These are phyloP conservation scores for Metschnikowia lunata DNA, from an alignment of 805 yeast genomes.

Conservation along the genomic window DNA sequence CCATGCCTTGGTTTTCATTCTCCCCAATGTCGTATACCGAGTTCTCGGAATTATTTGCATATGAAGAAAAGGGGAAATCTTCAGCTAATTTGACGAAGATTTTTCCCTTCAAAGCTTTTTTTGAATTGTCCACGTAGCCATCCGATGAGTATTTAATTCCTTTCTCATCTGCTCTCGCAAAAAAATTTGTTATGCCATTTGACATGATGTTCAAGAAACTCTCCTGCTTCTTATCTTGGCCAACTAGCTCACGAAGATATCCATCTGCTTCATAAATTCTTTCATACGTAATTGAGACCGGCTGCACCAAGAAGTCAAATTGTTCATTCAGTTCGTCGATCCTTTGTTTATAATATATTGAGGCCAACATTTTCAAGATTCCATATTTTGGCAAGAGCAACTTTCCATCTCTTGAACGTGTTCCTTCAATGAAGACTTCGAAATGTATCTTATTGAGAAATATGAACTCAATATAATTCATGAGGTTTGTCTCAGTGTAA, in stretches of 20 bases:
- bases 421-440: slow-evolving; percentile 65
- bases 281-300: slow-evolving; percentile 57
- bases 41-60: slow-evolving; percentile 18
- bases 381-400: slow-evolving; percentile 60
- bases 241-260: slow-evolving; percentile 52
- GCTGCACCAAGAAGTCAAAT: slow-evolving; percentile 42
- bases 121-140: slow-evolving; percentile 29
- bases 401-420: slow-evolving; percentile 63
- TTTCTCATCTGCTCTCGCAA: slow-evolving; percentile 13
- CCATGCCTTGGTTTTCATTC: slow-evolving; percentile 11
- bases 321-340: slow-evolving; percentile 13
- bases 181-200: slow-evolving; percentile 32
- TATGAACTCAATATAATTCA: slow-evolving; percentile 45
- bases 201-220: slow-evolving; percentile 36
- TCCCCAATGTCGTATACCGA: slow-evolving; percentile 7
- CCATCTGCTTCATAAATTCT: slow-evolving; percentile 53
- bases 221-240: slow-evolving; percentile 54
- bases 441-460: slow-evolving; percentile 46
- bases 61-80: slow-evolving; percentile 26
- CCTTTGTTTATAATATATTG: slow-evolving; percentile 41
- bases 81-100: slow-evolving; percentile 35
- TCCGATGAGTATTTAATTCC: slow-evolving; percentile 10
- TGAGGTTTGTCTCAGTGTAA: slow-evolving; percentile 45
- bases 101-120: slow-evolving; percentile 30
- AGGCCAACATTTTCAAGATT: slow-evolving; percentile 48